A percentile compares a stretch with the other conserved stretches of the same genome.
Evolutionary conservation across 2,329 filamentous ascomycete genomes (phyloP).

Genomic region (Colletotrichum sp.): DNA sequence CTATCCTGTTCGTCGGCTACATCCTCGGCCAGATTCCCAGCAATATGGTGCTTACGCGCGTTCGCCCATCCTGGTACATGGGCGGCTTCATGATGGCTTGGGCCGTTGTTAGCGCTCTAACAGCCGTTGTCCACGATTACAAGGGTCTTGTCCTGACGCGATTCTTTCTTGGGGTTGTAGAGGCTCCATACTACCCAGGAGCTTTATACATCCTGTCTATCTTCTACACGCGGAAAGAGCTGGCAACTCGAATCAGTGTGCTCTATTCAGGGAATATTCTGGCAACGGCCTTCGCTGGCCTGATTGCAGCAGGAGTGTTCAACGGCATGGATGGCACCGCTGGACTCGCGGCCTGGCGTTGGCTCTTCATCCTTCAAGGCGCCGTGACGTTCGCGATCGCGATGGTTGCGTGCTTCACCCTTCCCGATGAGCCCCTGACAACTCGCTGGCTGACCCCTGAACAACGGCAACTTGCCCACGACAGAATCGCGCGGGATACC

Average conservation of each 20-base stretch:
- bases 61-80: conserved; percentile 58
- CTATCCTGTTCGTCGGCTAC: conserved; percentile 40
- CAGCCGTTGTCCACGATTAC: conserved; percentile 45
- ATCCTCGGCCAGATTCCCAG: conserved; percentile 39
- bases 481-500: conserved; percentile 37
- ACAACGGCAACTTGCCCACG: conserved; percentile 45
- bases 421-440: conserved; percentile 41
- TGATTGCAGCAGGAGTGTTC: conserved; percentile 49
- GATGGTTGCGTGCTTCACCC: conserved; percentile 33
- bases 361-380: conserved; percentile 38
- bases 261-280: conserved; percentile 46
- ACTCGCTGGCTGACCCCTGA: conserved; percentile 38
- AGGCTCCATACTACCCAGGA: conserved; percentile 42
- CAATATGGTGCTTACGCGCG: conserved; percentile 44
- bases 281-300: conserved; percentile 43
- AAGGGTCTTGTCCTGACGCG: conserved; percentile 41
- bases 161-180: conserved; percentile 44
- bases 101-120: conserved; percentile 45
- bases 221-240: conserved; percentile 59
- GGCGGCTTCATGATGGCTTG: conserved; percentile 43
- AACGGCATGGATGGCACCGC: conserved; percentile 29
- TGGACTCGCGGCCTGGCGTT: conserved; percentile 33
- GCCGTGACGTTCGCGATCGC: conserved; percentile 32
- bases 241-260: conserved; percentile 46
- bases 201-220: conserved; percentile 49